Evolutionary conservation across 192 early-diverging fungal species (phyloP), one percentile per base, ranked within the genome.

Genomic region (Entomortierella parvispora): DNA sequence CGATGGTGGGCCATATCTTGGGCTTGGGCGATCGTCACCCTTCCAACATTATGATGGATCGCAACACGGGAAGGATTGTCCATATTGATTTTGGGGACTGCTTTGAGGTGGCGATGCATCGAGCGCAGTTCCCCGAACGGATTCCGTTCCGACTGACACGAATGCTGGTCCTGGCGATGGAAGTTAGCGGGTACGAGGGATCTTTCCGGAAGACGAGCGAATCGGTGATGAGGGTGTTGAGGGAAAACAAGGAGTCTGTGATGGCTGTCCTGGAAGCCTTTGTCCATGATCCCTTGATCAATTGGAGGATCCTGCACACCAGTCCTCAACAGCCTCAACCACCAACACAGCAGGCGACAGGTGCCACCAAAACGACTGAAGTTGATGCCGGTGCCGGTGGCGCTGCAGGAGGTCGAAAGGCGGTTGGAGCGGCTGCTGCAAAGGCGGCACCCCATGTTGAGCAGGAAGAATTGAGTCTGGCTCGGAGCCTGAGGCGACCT

Each of bases 261-360:
- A 99, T 99, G 97, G 97, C 97, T 43, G 95, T 99, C 6, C 80
- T 99, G 17, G 97, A 99, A 68, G 95, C 97, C 4, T 99, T 99
- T 82, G 96, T 99, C 8, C 94, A 97, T 79, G 97, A 99, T 72
- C 97, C 97, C 18, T 69, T 97, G 53, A 93, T 97, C 81, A 95
- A 95, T 65, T 95, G 93, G 94, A 86, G 93, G 67, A 83, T 96
- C 51, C 72, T 92, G 51, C 65, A 80, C 15, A 76, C 79, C 23
- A 88, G 86, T 80, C 86, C 86, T 26, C 67, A 66, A 2, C 79
- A 83, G 78, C 86, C 86, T 26, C 67, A 66, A 2, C 79, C 81
- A 71, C 69, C 37, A 40, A 40, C 37, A 34, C 49, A 67, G 67
- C 59, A 25, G 20, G 14, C 31, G 14, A 29, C 51, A 53, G 10